These are phyloP conservation scores for Arabidopsis hybrid DNA, from an alignment of 441 rosid species.

Conservation along the genomic window DNA sequence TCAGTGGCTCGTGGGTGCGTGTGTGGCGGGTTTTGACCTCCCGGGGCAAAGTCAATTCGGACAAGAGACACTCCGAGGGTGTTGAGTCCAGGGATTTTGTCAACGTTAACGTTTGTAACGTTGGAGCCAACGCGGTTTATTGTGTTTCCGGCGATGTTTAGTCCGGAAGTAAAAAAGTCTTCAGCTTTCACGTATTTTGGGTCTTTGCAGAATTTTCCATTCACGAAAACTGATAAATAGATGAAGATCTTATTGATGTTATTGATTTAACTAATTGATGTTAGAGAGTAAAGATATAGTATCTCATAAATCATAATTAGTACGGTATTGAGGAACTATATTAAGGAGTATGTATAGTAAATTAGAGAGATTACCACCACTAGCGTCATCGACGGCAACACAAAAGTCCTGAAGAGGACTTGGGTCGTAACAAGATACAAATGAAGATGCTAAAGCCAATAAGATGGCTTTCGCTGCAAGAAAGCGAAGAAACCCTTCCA, in stretches of 20 bases:
- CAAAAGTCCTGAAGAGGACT: slow-evolving; percentile 63
- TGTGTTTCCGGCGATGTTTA: slow-evolving; percentile 50
- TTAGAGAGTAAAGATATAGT: no score
- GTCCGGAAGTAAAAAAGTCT: slow-evolving; percentile 56
- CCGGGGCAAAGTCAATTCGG: slow-evolving; percentile 54
- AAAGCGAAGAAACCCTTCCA: slow-evolving; percentile 37
- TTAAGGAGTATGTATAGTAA: background rate
- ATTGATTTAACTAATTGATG: background rate
- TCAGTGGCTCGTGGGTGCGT: slow-evolving; percentile 58
- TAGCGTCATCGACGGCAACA: slow-evolving; percentile 47
- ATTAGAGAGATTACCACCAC: slow-evolving; percentile 34
- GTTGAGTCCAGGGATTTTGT: slow-evolving; percentile 56
- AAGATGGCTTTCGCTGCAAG: slow-evolving; percentile 39
- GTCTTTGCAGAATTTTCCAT: slow-evolving; percentile 68
- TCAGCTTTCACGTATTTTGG: slow-evolving; percentile 52
- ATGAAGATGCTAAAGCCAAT: slow-evolving; percentile 44
- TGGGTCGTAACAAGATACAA: slow-evolving; percentile 50
- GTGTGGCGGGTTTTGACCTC: slow-evolving; percentile 64
- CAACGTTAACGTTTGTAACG: slow-evolving; percentile 50
- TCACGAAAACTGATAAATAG: slow-evolving; percentile 54
- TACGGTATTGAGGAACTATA: background rate
- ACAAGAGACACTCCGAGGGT: slow-evolving; percentile 59
- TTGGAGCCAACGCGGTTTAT: slow-evolving; percentile 49
- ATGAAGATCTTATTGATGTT: background rate
- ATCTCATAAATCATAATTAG: slow-evolving; percentile 1